phyloP scores from a whole-genome alignment of 1,139 yeast species.

The Hanseniaspora uvarum region DNA sequence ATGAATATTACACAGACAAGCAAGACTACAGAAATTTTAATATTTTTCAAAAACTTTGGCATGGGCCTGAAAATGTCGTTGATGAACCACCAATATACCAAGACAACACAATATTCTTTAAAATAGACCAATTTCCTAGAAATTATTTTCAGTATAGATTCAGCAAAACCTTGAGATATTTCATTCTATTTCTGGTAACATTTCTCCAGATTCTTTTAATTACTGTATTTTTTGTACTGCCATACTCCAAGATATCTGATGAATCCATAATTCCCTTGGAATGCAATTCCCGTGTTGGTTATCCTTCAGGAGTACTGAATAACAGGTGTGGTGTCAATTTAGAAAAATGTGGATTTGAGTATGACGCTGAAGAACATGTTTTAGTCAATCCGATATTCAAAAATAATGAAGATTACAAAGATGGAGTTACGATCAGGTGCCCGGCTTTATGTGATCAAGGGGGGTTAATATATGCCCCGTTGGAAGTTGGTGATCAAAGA shows the following conservation, averaged over 20 bases:
- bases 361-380: conserved; percentile 37
- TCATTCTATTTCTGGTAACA: conserved; percentile 34
- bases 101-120: conserved; percentile 22
- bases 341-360: conserved; percentile 39
- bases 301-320: conserved; percentile 56
- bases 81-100: conserved; percentile 41
- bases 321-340: conserved; percentile 69
- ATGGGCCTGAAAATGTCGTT: conserved; percentile 42
- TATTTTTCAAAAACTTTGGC: conserved; percentile 33
- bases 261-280: conserved; percentile 33
- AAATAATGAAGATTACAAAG: neutral
- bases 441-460: conserved; percentile 80
- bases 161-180: conserved; percentile 29
- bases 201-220: conserved; percentile 28
- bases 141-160: conserved; percentile 31
- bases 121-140: conserved; percentile 40
- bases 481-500: conserved; percentile 60
- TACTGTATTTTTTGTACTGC: conserved; percentile 25
- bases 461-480: conserved; percentile 66
- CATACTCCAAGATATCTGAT: conserved; percentile 21
- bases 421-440: conserved; percentile 45
- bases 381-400: neutral
- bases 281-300: conserved; percentile 41
- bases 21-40: neutral
- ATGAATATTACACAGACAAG: neutral